A percentile compares a stretch with the other conserved stretches of the same genome.
Conservation (phyloP, 139 green algal species). For the Coccomyxa sp. region DNA sequence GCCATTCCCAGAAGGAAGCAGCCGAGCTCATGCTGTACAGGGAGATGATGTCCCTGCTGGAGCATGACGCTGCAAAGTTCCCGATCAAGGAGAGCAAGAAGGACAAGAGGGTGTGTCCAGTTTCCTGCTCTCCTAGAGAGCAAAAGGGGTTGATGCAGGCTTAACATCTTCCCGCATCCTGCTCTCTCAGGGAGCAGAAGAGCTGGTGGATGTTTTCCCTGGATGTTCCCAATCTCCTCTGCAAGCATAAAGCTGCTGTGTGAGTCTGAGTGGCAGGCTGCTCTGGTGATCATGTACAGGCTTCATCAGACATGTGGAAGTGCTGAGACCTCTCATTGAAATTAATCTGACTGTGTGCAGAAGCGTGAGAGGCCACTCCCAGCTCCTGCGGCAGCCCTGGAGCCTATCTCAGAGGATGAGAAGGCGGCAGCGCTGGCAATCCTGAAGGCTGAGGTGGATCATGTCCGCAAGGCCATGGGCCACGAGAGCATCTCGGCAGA, state of each 20-base stretch:
- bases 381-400: not conserved
- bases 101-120: not conserved
- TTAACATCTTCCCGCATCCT: too few species aligned
- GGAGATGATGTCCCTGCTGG: constrained; percentile 63
- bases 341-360: too few species aligned
- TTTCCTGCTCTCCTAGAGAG: too few species aligned
- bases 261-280: too few species aligned
- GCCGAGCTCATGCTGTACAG: constrained; percentile 68
- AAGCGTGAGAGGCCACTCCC: not conserved
- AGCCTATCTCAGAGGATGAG: constrained; percentile 17
- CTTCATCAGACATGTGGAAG: too few species aligned
- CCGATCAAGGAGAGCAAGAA: constrained; percentile 46
- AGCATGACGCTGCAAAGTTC: constrained; percentile 66
- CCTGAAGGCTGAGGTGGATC: constrained; percentile 42
- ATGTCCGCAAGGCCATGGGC: constrained; percentile 42
- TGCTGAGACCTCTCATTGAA: too few species aligned
- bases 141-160: too few species aligned
- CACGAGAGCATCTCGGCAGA: constrained; percentile 11
- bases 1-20: constrained; percentile 27
- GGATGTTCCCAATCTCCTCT: too few species aligned
- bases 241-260: too few species aligned
- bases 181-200: too few species aligned
- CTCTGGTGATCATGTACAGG: too few species aligned
- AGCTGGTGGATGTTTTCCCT: too few species aligned
- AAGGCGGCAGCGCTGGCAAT: constrained; percentile 30